A percentile compares a stretch with the other conserved stretches of the same genome.
Evolutionary conservation across 2,329 filamentous ascomycete species (phyloP).

Genomic region (Neoascochyta sp.): DNA sequence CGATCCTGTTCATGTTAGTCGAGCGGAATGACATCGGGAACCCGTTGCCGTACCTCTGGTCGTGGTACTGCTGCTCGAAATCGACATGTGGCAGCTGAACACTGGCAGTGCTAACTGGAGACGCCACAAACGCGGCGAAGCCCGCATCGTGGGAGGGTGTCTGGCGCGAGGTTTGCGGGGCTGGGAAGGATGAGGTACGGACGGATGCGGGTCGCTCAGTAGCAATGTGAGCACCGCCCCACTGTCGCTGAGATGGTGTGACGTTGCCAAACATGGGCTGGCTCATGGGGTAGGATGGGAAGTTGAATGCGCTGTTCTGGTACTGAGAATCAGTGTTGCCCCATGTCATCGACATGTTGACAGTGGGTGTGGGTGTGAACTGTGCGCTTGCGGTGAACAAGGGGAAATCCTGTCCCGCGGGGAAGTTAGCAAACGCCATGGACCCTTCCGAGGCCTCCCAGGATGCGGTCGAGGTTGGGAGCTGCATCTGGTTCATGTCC

Average conservation of each 20-base stretch:
- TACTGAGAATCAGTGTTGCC: constrained; percentile 23
- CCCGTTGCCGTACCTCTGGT: constrained; percentile 18
- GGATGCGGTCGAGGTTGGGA: constrained; percentile 26
- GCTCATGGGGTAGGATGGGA: constrained; percentile 21
- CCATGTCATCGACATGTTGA: constrained; percentile 23
- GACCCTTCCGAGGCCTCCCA: constrained; percentile 31
- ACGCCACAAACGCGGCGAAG: constrained; percentile 28
- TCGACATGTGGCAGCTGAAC: constrained; percentile 22
- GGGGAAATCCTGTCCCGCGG: constrained; percentile 35
- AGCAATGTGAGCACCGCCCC: constrained; percentile 16
- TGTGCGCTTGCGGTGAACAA: constrained; percentile 26
- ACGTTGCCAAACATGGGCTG: constrained; percentile 22
- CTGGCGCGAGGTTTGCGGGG: constrained; percentile 19
- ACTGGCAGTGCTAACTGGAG: constrained; percentile 31
- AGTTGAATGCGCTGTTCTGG: constrained; percentile 24
- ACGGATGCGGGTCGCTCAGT: constrained; percentile 18
- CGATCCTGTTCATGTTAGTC: constrained; percentile 18
- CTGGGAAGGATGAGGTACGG: constrained; percentile 28
- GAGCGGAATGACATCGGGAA: too few relatives aligned
- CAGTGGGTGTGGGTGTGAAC: constrained; percentile 18
- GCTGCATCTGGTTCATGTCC: constrained; percentile 35
- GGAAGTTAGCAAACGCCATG: constrained; percentile 38
- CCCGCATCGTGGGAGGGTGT: constrained; percentile 22
- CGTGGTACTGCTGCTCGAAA: constrained; percentile 19
- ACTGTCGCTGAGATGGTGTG: constrained; percentile 17